Evolutionary conservation across 768 basidiomycete species (phyloP).

Genomic region (Panus rudis): DNA sequence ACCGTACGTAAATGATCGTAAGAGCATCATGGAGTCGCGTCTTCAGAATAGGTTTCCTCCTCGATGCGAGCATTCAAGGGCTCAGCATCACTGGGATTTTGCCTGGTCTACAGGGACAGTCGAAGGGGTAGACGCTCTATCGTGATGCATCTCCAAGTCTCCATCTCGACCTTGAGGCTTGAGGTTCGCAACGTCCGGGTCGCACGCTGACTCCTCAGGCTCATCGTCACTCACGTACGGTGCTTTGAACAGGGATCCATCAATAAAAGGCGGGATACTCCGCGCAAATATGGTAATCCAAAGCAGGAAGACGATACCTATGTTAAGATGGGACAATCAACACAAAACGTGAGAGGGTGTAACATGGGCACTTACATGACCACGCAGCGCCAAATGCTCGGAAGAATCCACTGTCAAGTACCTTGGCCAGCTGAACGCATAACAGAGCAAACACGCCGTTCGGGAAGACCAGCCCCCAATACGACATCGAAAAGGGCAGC

Average conservation of each 20-base stretch:
- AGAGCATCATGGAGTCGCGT: too few relatives aligned
- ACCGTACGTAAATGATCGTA: too few relatives aligned
- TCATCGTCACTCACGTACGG: not conserved
- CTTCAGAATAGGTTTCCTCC: too few relatives aligned
- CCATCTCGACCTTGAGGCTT: too few relatives aligned
- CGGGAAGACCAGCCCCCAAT: slow-evolving; percentile 54
- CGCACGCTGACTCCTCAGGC: not conserved
- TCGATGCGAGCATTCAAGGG: too few relatives aligned
- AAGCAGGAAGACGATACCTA: slow-evolving; percentile 35
- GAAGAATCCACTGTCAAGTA: slow-evolving; percentile 45
- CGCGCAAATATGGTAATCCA: slow-evolving; percentile 36
- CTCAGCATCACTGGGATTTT: too few relatives aligned
- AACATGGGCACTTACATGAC: slow-evolving; percentile 35
- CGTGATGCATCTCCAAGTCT: too few relatives aligned
- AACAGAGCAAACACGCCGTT: slow-evolving; percentile 46
- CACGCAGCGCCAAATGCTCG: slow-evolving; percentile 46
- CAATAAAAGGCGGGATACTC: slow-evolving; percentile 38
- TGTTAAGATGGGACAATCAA: not conserved
- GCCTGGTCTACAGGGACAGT: too few relatives aligned
- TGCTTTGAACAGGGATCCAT: slow-evolving; percentile 38
- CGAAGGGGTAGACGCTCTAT: too few relatives aligned
- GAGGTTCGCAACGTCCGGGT: too few relatives aligned
- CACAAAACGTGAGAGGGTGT: not conserved
- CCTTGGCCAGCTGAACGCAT: slow-evolving; percentile 40
- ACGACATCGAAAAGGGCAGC: slow-evolving; percentile 39